A percentile compares a stretch with the other conserved stretches of the same genome.
These are phyloP conservation scores for Ascochyta lentis DNA, from an alignment of 2,329 filamentous ascomycete genomes.

Conservation along the genomic window DNA sequence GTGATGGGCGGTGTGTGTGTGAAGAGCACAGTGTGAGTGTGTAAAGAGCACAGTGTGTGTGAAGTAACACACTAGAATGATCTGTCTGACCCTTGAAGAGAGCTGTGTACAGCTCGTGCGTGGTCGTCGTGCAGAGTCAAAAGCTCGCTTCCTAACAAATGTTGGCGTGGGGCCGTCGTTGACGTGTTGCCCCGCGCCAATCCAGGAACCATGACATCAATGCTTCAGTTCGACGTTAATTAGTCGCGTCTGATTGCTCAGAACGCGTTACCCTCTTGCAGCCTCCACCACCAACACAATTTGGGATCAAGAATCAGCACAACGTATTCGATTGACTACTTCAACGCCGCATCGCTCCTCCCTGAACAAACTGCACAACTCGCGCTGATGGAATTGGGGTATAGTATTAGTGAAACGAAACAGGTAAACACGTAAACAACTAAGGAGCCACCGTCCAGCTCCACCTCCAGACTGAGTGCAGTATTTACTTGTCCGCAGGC, in stretches of 20 bases:
- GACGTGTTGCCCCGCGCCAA: conserved; percentile 32
- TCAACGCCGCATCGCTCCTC: background rate
- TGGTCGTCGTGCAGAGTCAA: background rate
- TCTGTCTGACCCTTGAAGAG: too few species aligned
- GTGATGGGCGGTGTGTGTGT: background rate
- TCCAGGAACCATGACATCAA: conserved; percentile 16
- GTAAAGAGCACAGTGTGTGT: too few species aligned
- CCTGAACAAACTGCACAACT: conserved; percentile 6
- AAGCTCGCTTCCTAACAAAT: background rate
- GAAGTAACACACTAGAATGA: too few species aligned
- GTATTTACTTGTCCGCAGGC: conserved; percentile 14
- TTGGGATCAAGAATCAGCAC: background rate
- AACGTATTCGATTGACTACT: conserved; percentile 1
- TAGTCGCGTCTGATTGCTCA: background rate
- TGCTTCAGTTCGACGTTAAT: background rate
- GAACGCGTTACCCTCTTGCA: background rate
- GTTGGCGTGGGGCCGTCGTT: conserved; percentile 24
- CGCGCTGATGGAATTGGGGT: conserved; percentile 35
- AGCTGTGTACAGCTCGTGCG: too few species aligned
- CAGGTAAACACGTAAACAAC: conserved; percentile 1
- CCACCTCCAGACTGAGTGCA: background rate
- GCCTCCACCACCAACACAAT: background rate
- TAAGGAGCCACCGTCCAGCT: too few species aligned
- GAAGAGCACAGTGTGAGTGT: too few species aligned
- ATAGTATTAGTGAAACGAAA: conserved; percentile 43